Evolutionary conservation across 106 monocot genomes (phyloP).

Genomic region (Vanilla planifolia): DNA sequence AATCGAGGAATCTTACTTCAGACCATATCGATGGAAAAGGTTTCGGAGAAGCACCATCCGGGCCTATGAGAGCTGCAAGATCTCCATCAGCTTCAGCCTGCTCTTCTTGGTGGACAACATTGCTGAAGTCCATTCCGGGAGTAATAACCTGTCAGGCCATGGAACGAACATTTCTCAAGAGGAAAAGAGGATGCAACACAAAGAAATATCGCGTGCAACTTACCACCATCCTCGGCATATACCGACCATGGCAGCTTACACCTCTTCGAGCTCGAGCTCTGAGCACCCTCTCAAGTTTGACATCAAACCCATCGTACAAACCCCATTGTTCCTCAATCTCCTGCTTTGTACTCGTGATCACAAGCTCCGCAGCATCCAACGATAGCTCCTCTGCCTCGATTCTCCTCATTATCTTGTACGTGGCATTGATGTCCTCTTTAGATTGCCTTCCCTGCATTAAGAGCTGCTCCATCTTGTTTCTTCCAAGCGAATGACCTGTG

Average conservation of each 20-base stretch:
- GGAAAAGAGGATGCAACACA: too few relatives aligned
- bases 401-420: constrained; percentile 92
- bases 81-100: constrained; percentile 45
- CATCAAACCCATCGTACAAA: constrained; percentile 94
- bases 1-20: constrained; percentile 34
- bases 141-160: constrained; percentile 66
- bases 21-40: constrained; percentile 70
- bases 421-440: constrained; percentile 87
- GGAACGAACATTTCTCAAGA: background rate
- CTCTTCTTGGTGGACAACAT: constrained; percentile 73
- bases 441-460: constrained; percentile 85
- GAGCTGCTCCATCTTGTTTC: constrained; percentile 90
- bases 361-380: constrained; percentile 83
- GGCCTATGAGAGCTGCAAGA: constrained; percentile 25
- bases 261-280: constrained; percentile 54
- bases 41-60: constrained; percentile 53
- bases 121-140: constrained; percentile 99
- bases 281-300: constrained; percentile 81
- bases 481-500: constrained; percentile 89
- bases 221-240: constrained; percentile 96
- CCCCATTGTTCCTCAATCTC: constrained; percentile 99
- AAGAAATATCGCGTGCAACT: constrained; percentile 10
- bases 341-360: constrained; percentile 88
- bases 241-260: constrained; percentile 82
- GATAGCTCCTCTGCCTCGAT: constrained; percentile 93